Conservation (phyloP, 768 basidiomycete species). For the Panus rudis region DNA sequence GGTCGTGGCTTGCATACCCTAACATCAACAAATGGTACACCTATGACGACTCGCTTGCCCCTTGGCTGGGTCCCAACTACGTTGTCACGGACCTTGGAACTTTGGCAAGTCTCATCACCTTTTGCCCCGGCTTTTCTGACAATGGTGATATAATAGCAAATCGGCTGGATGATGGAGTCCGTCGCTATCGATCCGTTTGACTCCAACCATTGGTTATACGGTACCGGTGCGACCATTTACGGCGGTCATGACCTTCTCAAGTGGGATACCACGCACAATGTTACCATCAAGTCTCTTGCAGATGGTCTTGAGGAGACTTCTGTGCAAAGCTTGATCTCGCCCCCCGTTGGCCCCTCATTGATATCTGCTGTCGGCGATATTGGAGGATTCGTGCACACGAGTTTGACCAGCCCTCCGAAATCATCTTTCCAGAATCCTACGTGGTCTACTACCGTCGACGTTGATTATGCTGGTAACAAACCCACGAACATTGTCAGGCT, state of each 20-base stretch:
- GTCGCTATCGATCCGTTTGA: constrained; percentile 60
- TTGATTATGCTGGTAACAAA: constrained; percentile 48
- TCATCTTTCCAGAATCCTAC: constrained; percentile 37
- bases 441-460: constrained; percentile 39
- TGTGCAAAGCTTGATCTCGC: constrained; percentile 51
- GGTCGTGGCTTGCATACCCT: constrained; percentile 47
- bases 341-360: constrained; percentile 50
- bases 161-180: constrained; percentile 73
- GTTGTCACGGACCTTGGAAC: constrained; percentile 36
- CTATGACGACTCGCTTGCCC: constrained; percentile 48
- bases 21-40: constrained; percentile 41
- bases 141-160: constrained; percentile 29
- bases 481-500: constrained; percentile 45
- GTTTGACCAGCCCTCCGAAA: constrained; percentile 34
- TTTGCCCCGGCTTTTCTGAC: background rate
- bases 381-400: constrained; percentile 43
- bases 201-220: constrained; percentile 64
- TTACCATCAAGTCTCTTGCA: constrained; percentile 52
- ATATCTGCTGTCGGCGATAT: constrained; percentile 52
- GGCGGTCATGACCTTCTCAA: constrained; percentile 49
- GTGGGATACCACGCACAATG: constrained; percentile 56
- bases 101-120: background rate
- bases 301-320: constrained; percentile 63
- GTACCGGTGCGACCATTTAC: constrained; percentile 61
- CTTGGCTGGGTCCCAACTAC: constrained; percentile 50